These are phyloP conservation scores for Chondrus crispus DNA, from an alignment of 23 red algal species.

Conservation along the genomic window DNA sequence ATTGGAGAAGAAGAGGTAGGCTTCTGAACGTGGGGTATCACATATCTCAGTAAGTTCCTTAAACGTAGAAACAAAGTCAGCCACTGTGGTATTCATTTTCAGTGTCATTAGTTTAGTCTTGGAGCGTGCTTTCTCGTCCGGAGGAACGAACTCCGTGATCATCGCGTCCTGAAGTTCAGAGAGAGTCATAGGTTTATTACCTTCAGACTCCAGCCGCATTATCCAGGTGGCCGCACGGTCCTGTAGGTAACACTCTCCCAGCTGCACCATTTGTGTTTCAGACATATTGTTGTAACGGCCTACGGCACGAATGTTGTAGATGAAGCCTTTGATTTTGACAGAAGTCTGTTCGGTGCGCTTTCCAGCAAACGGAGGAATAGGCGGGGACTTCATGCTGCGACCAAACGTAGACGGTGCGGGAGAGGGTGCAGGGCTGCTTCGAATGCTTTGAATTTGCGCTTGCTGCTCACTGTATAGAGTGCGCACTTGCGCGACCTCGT, in stretches of 20 bases:
- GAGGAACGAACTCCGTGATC: constrained; percentile 7
- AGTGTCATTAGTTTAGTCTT: neutral
- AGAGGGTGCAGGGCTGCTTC: no score
- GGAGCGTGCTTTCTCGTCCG: neutral
- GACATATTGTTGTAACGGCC: no score
- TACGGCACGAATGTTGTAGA: no score
- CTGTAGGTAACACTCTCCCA: constrained; percentile 5
- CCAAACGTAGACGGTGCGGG: no score
- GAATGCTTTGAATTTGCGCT: no score
- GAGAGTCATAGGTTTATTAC: neutral
- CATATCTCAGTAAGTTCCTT: neutral
- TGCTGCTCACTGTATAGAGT: no score
- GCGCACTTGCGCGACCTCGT: no score
- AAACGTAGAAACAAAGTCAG: neutral
- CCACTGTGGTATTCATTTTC: neutral
- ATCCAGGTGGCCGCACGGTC: constrained; percentile 12
- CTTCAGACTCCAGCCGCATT: constrained; percentile 5
- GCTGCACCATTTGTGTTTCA: neutral
- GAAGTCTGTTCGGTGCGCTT: no score
- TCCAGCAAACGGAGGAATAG: no score
- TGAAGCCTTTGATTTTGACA: no score
- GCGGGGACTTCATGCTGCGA: no score
- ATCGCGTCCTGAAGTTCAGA: constrained; percentile 7
- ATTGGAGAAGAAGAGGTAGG: neutral
- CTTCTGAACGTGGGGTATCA: neutral